phyloP scores from a whole-genome alignment of 2,329 filamentous ascomycete species.

The Colletotrichum sp. region DNA sequence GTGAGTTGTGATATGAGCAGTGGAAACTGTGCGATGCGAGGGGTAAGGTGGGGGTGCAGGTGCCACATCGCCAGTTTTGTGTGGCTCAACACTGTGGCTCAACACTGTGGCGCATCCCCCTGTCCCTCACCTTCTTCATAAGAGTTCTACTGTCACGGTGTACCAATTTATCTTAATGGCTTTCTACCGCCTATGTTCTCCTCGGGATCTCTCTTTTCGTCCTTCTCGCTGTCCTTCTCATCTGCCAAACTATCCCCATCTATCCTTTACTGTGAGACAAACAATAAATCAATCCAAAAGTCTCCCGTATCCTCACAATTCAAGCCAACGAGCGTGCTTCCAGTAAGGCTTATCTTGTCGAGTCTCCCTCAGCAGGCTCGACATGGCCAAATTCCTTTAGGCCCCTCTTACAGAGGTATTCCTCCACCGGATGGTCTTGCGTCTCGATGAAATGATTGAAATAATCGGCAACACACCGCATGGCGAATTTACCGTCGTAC shows the following conservation, averaged over 20 bases:
- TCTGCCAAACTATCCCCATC: background rate
- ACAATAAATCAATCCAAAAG: background rate
- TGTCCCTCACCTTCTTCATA: background rate
- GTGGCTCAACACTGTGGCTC: background rate
- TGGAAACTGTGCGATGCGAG: background rate
- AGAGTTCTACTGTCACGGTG: background rate
- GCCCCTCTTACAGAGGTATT: background rate
- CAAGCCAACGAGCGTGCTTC: rapidly evolving
- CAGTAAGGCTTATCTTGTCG: background rate
- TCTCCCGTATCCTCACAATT: background rate
- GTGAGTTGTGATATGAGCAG: background rate
- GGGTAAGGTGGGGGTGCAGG: no score
- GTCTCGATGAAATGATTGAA: background rate
- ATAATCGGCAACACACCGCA: background rate
- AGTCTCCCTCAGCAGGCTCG: background rate
- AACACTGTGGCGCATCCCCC: background rate
- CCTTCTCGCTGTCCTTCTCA: background rate
- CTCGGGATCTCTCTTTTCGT: background rate
- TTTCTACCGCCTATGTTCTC: background rate
- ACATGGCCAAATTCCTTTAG: background rate
- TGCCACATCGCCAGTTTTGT: background rate
- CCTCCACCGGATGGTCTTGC: background rate
- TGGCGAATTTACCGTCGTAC: background rate
- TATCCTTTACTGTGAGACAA: background rate
- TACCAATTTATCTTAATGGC: background rate